phyloP scores from a whole-genome alignment of 441 rosid genomes.

The Populus hybrid region DNA sequence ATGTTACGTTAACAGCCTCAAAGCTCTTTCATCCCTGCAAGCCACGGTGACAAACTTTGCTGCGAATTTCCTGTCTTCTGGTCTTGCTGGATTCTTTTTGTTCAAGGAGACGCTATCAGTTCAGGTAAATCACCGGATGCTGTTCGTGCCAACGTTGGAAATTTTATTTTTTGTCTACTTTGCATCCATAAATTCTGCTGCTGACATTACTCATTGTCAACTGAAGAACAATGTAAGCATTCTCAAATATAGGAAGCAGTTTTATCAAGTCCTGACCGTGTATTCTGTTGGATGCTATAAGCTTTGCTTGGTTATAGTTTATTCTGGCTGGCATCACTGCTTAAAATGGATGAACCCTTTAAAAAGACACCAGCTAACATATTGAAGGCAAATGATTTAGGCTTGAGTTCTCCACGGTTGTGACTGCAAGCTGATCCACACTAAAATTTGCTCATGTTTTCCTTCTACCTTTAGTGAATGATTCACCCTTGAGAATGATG shows the following conservation, averaged over 20 bases:
- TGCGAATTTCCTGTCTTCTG: constrained; percentile 77
- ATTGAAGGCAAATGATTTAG: no score
- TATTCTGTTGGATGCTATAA: neutral
- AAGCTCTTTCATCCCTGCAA: constrained; percentile 75
- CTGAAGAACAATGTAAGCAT: neutral
- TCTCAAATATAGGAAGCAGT: neutral
- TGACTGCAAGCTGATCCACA: neutral
- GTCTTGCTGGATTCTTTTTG: constrained; percentile 74
- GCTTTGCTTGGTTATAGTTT: neutral
- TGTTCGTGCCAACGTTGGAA: neutral
- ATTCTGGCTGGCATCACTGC: neutral
- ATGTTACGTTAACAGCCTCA: constrained; percentile 81
- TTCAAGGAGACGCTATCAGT: constrained; percentile 55
- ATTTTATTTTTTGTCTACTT: neutral
- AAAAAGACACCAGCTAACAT: neutral
- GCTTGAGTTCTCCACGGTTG: no score
- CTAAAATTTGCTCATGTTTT: neutral
- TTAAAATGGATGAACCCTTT: neutral
- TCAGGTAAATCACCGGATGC: constrained; percentile 34
- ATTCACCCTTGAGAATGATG: neutral
- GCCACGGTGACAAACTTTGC: constrained; percentile 85
- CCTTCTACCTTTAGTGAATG: neutral
- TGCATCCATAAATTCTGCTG: neutral
- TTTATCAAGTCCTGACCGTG: neutral
- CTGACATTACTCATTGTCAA: neutral